Base-by-base conservation (phyloP, 371 early-diverging fungal species). In the Mortierella sp. region DNA sequence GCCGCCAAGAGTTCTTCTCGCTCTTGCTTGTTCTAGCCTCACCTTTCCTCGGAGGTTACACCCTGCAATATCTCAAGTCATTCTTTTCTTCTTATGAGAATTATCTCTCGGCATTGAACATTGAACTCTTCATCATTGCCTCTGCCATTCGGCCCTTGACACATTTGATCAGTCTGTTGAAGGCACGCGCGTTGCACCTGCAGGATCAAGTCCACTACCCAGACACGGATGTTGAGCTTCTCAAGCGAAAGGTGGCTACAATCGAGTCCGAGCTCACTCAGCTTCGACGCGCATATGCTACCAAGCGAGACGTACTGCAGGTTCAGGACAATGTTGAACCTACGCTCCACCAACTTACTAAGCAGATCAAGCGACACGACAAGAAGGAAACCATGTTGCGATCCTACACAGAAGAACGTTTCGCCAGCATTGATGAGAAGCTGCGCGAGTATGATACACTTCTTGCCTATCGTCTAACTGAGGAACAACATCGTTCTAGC, bases 101-200 rank as follows among this genome's bases (percentile, higher is more conserved):
- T 43, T 91, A 89, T 58, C 84, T 91, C 61, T 88, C 89, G n/a
- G 84, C 85, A 8, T 85, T 89, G 68, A 89, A 91, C 72, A 88
- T 91, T 29, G 77, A 85, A n/a, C 85, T 91, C 1, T 91, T 89
- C 70, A 87, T 91, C 29, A 76, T 91, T 49, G 89, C 89, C 8
- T 88, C 89, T 8, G 85, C 85, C n/a, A 81, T 91, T 34, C 85
- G 88, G 61, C 91, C 91, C 8, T 57, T 89, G 19, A 83, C 85
- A 7, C 91, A 89, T 70, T 73, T 88, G 28, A 68, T 88, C 76
- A 71, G 75, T 43, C 76, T 91, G n/a, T 62, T 89, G 8, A 86
- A 87, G 60, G 84, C 88, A 59, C 83, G 89, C 15, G 89, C 91
- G 1, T 64, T 87, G 43, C 82, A 86, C 57, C 68, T 91, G 31